Evolutionary conservation across 2,329 filamentous ascomycete genomes (phyloP).

Genomic region (Alternaria conjuncta): DNA sequence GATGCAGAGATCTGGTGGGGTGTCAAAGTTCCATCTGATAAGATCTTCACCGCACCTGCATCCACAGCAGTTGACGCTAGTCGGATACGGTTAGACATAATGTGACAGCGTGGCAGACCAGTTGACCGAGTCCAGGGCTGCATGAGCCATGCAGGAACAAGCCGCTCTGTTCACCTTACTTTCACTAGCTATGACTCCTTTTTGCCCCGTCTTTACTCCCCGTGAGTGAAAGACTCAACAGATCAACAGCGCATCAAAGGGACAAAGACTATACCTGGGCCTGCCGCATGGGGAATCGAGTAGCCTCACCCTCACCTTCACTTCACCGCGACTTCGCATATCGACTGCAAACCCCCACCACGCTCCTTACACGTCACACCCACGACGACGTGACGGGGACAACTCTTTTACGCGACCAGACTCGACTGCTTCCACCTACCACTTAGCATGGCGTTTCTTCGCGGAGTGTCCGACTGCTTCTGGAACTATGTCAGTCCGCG

Average conservation of each 20-base stretch:
- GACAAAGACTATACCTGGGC: constrained; percentile 18
- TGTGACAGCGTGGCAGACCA: constrained; percentile 17
- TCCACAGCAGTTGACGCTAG: background rate
- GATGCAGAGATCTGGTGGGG: constrained; percentile 22
- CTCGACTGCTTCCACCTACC: background rate
- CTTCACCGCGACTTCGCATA: constrained; percentile 20
- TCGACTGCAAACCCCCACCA: background rate
- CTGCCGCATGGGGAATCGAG: constrained; percentile 9
- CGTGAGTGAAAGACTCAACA: constrained; percentile 6
- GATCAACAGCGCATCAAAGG: constrained; percentile 5
- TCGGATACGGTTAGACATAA: background rate
- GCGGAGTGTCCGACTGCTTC: constrained; percentile 45
- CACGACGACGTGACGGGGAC: background rate
- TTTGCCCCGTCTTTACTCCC: constrained; percentile 19
- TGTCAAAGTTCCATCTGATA: constrained; percentile 33
- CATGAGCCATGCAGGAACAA: constrained; percentile 11
- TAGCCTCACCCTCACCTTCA: constrained; percentile 26
- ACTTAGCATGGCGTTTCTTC: constrained; percentile 39
- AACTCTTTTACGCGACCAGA: background rate
- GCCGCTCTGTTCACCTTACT: constrained; percentile 5
- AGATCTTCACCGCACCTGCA: constrained; percentile 22
- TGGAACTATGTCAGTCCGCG: constrained; percentile 53
- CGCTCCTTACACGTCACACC: background rate
- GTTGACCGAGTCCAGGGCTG: constrained; percentile 12
- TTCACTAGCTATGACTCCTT: constrained; percentile 27